These are phyloP conservation scores for Tuber microsphaerosporum DNA, from an alignment of 495 filamentous ascomycete species.

Conservation along the genomic window DNA sequence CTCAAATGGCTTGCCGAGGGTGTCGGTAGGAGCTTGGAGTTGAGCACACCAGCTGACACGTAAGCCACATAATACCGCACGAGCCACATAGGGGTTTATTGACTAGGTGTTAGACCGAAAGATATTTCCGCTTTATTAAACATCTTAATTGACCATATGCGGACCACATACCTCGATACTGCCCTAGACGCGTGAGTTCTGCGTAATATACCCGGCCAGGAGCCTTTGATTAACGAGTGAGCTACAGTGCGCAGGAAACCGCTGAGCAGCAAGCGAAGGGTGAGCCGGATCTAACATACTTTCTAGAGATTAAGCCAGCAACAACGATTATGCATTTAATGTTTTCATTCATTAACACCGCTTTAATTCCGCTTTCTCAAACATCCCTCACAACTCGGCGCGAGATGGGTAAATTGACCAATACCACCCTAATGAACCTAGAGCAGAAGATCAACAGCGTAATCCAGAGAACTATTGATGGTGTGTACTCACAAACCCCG, in stretches of 20 bases:
- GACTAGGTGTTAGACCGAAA: slow-evolving; percentile 52
- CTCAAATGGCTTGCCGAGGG: slow-evolving; percentile 95
- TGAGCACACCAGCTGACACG: slow-evolving; percentile 76
- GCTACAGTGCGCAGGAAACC: slow-evolving; percentile 58
- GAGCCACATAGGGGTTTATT: neutral
- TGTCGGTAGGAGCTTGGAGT: slow-evolving; percentile 83
- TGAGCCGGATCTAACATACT: slow-evolving; percentile 83
- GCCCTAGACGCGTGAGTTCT: slow-evolving; percentile 65
- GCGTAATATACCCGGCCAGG: neutral
- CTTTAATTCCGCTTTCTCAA: slow-evolving; percentile 81
- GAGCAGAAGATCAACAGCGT: slow-evolving; percentile 85
- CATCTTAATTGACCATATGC: slow-evolving; percentile 80
- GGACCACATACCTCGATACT: slow-evolving; percentile 89
- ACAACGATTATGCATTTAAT: slow-evolving; percentile 89
- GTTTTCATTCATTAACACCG: slow-evolving; percentile 78
- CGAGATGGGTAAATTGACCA: slow-evolving; percentile 81
- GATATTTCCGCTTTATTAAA: slow-evolving; percentile 82
- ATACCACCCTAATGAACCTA: slow-evolving; percentile 61
- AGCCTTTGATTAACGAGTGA: neutral
- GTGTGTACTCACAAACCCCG: slow-evolving; percentile 20
- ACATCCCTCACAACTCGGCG: slow-evolving; percentile 81
- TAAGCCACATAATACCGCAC: slow-evolving; percentile 7
- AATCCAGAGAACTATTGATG: slow-evolving; percentile 75
- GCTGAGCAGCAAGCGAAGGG: slow-evolving; percentile 68
- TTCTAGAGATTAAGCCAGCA: slow-evolving; percentile 67